Base-by-base conservation (phyloP, 768 basidiomycete species). In the Polyporus arcularius region DNA sequence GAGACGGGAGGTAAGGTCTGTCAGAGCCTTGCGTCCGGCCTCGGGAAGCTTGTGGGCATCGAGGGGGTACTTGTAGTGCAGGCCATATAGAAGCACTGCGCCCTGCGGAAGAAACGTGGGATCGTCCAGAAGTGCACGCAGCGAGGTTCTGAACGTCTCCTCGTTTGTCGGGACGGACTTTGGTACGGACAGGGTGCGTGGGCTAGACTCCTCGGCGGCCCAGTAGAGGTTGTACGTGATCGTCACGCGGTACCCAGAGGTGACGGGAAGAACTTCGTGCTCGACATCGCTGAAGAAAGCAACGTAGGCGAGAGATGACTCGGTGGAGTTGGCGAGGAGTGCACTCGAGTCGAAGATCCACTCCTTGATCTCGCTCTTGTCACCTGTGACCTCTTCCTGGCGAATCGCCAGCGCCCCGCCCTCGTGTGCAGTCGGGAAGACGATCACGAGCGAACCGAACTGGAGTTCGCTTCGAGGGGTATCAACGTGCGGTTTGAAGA, bases 381-480 rank as follows among this genome's bases (percentile, higher is more conserved):
- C 12, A 26, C 4, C 26, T 15, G 8, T 4, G 6, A 2, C 15
- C 18, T 28, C 12, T 5, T 28, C 10, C n/a, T 62, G 55, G 12
- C 62, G 61, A 4, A 85, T 68, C 2, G 72, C 54, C 10, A 82
- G 73, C 21, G 68, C 64, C 3, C 82, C 83, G 1, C 82, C 82
- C 57, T 79, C 71, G 60, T 84, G 78, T 0, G 58, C 28, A 3
- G 78, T 78, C n/a, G 83, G 82, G 49, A 82, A 76, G 28, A 79
- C 51, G 48, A 84, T 62, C 1, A 84, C 77, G 5, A 85, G 73
- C 1, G 82, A 82, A 2, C 79, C 83, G 32, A 85, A 62, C 61
- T 57, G 57, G 1, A 15, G 43, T 38, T 54, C 61, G n/a, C 35
- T 28, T 4, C 61, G 50, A 0, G 52, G 61, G 4, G 61, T 62